Evolutionary conservation across 768 basidiomycete genomes (phyloP), one percentile per base, ranked within the genome.

Genomic region (Lepiota subincarnata): DNA sequence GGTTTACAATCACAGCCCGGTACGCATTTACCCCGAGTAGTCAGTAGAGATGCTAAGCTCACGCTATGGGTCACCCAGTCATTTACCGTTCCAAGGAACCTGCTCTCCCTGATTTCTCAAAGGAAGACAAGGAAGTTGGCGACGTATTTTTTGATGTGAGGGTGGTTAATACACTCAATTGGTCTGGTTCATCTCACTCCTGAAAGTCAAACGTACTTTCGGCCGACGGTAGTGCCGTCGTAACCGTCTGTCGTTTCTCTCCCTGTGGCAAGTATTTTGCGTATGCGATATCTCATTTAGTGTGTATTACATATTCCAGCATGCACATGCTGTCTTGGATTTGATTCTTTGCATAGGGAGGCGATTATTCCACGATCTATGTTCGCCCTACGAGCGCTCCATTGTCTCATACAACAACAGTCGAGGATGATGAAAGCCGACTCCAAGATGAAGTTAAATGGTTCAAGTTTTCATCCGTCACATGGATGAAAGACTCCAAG

Each of bases 91-190:
- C 84, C 22, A 78, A 69, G 59, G 76, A 77, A 55, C 68, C 66
- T 3, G 65, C 60, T 12, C 66, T 86, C 41, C 87, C 87, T 40
- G 75, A 79, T 58, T 75, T 80, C 61, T 74, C 75, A 35, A 61
- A 72, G 34, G 68, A 70, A 20, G 65, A 46, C 31, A 61, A 68
- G 14, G 77, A 72, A 13, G 20, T 50, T 11, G 81, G 81, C 22
- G 88, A 91, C 64, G 73, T 91, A 3, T 92, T 88, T 68, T 91
- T 92, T 61, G 87, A 92, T 66, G 84, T 86, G 60, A 54, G 80
- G 22, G 48, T 6, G 4, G 26, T 43, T 22, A 11, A 53, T 37
- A 41, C 31, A 42, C 26, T 16, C 26, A 28, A 39, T 48, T 57
- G 39, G 60, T 53, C 40, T 31, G 39, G 37, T 47, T 24, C 22